phyloP scores from a whole-genome alignment of 2,329 filamentous ascomycete species.

The Colletotrichum tabaci region DNA sequence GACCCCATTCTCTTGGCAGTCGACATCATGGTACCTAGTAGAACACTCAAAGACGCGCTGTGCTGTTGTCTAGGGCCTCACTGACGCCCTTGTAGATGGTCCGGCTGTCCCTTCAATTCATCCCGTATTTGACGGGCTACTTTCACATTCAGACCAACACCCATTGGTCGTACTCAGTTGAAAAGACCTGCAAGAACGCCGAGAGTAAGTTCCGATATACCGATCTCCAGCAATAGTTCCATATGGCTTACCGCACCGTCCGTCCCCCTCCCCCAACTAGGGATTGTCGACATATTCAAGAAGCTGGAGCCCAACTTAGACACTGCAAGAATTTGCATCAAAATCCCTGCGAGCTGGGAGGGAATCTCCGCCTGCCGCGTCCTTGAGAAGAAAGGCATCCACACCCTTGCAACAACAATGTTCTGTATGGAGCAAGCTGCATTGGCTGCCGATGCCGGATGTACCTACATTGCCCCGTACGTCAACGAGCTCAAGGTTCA shows the following conservation, averaged over 20 bases:
- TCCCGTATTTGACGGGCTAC: slow-evolving; percentile 63
- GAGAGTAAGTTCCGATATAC: slow-evolving; percentile 56
- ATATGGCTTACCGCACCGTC: not conserved
- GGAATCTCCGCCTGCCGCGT: slow-evolving; percentile 71
- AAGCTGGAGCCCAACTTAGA: slow-evolving; percentile 61
- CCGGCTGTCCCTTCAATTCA: slow-evolving; percentile 66
- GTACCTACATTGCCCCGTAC: slow-evolving; percentile 76
- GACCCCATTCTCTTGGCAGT: slow-evolving; percentile 65
- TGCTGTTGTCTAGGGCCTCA: not conserved
- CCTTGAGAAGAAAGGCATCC: slow-evolving; percentile 68
- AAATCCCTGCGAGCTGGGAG: slow-evolving; percentile 75
- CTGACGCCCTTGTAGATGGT: slow-evolving; percentile 62
- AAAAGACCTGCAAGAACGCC: slow-evolving; percentile 66
- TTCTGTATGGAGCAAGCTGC: slow-evolving; percentile 74
- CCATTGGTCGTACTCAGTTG: slow-evolving; percentile 64
- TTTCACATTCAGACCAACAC: slow-evolving; percentile 75
- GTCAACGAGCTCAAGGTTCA: slow-evolving; percentile 77
- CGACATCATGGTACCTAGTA: slow-evolving; percentile 64
- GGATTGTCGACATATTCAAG: slow-evolving; percentile 65
- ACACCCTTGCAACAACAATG: slow-evolving; percentile 74
- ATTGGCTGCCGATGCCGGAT: slow-evolving; percentile 70
- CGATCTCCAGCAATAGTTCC: not conserved
- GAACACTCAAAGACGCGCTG: not conserved
- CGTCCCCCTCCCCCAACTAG: slow-evolving; percentile 49
- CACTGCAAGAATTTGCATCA: slow-evolving; percentile 70